Evolutionary conservation across 1,139 yeast genomes (phyloP).

Genomic region (Protomyces arabidopsidicola): DNA sequence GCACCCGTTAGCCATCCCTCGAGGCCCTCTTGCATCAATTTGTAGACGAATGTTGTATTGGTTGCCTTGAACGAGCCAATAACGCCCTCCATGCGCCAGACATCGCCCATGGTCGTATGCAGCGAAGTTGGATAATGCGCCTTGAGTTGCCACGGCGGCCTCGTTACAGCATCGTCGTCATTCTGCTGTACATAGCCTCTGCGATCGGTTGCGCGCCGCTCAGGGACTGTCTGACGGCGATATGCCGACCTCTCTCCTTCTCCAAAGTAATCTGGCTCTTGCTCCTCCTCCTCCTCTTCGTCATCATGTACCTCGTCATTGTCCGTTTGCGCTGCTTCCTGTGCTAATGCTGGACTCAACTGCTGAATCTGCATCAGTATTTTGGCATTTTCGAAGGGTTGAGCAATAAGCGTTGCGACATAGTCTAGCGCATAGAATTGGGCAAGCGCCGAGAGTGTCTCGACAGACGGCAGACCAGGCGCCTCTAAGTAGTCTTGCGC

Average conservation of each 20-base stretch:
- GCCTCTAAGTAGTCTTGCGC: slow-evolving; percentile 21
- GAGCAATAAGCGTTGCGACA: slow-evolving; percentile 46
- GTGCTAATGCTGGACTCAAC: slow-evolving; percentile 27
- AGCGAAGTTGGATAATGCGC: slow-evolving; percentile 10
- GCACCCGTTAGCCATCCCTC: slow-evolving; percentile 58
- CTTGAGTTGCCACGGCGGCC: slow-evolving; percentile 27
- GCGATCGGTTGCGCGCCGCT: slow-evolving; percentile 23
- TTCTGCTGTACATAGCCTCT: slow-evolving; percentile 27
- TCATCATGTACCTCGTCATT: slow-evolving; percentile 9
- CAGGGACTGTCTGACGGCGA: not conserved
- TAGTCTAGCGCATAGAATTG: slow-evolving; percentile 14
- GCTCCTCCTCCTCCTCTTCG: slow-evolving; percentile 47
- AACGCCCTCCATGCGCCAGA: slow-evolving; percentile 73
- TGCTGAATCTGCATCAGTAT: slow-evolving; percentile 61
- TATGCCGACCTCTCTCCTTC: not conserved
- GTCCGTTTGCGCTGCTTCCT: slow-evolving; percentile 23
- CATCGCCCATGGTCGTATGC: slow-evolving; percentile 63
- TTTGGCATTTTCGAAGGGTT: slow-evolving; percentile 84
- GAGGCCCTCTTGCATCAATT: slow-evolving; percentile 67
- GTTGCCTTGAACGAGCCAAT: slow-evolving; percentile 81
- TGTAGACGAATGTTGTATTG: slow-evolving; percentile 76
- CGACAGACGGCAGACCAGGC: slow-evolving; percentile 5
- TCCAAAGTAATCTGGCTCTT: slow-evolving; percentile 38
- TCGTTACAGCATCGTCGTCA: slow-evolving; percentile 27
- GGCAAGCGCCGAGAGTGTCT: slow-evolving; percentile 1